Conservation (phyloP, 306 rosid species). For the Corylus avellana region DNA sequence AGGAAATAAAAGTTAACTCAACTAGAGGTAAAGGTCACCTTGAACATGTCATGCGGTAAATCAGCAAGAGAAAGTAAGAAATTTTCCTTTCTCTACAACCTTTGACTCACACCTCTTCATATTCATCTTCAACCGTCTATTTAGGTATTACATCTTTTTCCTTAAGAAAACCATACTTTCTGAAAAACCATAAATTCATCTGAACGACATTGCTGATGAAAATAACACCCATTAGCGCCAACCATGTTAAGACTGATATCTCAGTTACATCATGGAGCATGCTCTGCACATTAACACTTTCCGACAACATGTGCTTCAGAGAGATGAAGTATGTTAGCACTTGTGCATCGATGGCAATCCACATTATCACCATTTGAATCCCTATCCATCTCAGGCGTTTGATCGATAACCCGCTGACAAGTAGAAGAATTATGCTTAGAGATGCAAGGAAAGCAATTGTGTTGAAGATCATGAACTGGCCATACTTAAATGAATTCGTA, state of each 20-base stretch:
- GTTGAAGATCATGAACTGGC: constrained; percentile 27
- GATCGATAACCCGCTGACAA: constrained; percentile 36
- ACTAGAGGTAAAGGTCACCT: neutral
- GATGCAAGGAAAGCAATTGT: constrained; percentile 33
- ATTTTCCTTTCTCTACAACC: neutral
- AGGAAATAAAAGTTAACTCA: neutral
- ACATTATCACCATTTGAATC: constrained; percentile 38
- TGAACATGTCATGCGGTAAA: neutral
- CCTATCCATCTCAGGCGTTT: constrained; percentile 30
- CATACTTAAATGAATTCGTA: neutral
- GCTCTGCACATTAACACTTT: neutral
- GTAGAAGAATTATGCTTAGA: constrained; percentile 33
- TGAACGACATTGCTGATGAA: constrained; percentile 24
- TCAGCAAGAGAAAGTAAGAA: neutral
- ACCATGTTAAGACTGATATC: constrained; percentile 32
- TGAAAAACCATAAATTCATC: constrained; percentile 16
- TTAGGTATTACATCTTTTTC: constrained; percentile 7
- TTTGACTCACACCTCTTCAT: constrained; percentile 18
- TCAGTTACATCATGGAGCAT: constrained; percentile 19
- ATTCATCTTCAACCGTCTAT: constrained; percentile 15
- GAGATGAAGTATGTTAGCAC: constrained; percentile 23
- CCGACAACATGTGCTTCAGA: constrained; percentile 20
- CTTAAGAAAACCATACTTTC: constrained; percentile 29
- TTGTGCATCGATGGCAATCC: constrained; percentile 36
- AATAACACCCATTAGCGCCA: constrained; percentile 20